Evolutionary conservation across 495 filamentous ascomycete species (phyloP).

Genomic region (Barbatosphaeria neglecta): DNA sequence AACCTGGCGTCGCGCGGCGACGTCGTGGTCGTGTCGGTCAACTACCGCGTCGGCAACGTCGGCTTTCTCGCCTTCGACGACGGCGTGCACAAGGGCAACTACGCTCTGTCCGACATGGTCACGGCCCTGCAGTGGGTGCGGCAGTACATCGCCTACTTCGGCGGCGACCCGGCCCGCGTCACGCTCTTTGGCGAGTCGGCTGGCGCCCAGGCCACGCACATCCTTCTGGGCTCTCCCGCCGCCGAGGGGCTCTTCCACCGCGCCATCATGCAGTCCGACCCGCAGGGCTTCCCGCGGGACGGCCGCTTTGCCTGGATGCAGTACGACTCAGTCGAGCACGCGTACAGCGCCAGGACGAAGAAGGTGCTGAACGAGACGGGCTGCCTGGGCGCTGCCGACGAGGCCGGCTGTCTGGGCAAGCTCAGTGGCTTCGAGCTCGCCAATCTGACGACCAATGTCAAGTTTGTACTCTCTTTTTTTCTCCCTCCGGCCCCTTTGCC

Average conservation of each 20-base stretch:
- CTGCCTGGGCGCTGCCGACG: constrained; percentile 16
- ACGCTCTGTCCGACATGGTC: constrained; percentile 17
- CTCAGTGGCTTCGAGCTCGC: constrained; percentile 20
- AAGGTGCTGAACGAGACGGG: constrained; percentile 17
- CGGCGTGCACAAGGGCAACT: constrained; percentile 19
- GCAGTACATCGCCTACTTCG: constrained; percentile 52
- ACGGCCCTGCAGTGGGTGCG: constrained; percentile 49
- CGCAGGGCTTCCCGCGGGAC: constrained; percentile 19
- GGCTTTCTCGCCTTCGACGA: constrained; percentile 19
- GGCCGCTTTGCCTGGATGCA: constrained; percentile 9
- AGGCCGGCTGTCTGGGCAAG: constrained; percentile 22
- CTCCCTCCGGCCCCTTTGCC: background rate
- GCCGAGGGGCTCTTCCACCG: constrained; percentile 27
- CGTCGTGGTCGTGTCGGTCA: constrained; percentile 29
- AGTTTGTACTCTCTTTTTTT: constrained; percentile 9
- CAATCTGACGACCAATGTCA: constrained; percentile 18
- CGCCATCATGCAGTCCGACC: constrained; percentile 29
- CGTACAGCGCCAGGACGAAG: constrained; percentile 17
- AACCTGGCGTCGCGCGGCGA: constrained; percentile 34
- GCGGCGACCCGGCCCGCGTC: constrained; percentile 47
- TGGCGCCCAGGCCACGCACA: constrained; percentile 19
- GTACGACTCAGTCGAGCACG: constrained; percentile 21
- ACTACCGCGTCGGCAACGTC: constrained; percentile 16
- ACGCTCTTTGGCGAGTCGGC: constrained; percentile 53
- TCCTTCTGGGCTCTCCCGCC: constrained; percentile 24